Conservation (phyloP, 139 green algal genomes). For the Tetraselmis chui region DNA sequence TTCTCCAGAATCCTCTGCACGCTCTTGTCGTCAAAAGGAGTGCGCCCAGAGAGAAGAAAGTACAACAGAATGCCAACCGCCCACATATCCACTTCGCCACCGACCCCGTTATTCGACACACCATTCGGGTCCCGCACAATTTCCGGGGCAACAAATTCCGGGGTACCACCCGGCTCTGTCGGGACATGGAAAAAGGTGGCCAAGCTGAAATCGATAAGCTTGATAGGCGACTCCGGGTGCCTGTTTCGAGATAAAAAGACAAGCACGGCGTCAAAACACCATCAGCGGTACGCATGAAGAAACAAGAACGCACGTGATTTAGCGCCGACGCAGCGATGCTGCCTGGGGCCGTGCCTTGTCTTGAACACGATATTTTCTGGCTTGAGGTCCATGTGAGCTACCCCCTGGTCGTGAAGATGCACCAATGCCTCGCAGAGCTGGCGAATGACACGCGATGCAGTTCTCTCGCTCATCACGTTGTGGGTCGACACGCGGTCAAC, state of each 20-base stretch:
- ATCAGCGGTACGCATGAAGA: not conserved
- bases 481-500: not conserved
- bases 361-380: conserved; percentile 27
- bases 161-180: conserved; percentile 8
- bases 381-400: conserved; percentile 25
- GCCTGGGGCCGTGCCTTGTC: not conserved
- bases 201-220: conserved; percentile 28
- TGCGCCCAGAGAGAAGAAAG: conserved; percentile 20
- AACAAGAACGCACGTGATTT: not conserved
- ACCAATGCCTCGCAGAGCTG: conserved; percentile 23
- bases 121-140: conserved; percentile 10
- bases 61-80: conserved; percentile 20
- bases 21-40: conserved; percentile 15
- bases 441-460: conserved; percentile 3
- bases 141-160: conserved; percentile 17
- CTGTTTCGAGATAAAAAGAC: no score
- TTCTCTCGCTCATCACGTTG: not conserved
- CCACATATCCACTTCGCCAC: conserved; percentile 26
- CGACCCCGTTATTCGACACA: conserved; percentile 5
- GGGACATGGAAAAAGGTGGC: conserved; percentile 11
- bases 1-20: conserved; percentile 12
- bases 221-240: conserved; percentile 8
- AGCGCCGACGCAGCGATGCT: not conserved
- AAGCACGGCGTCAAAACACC: not conserved
- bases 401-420: conserved; percentile 13